Base-by-base conservation (phyloP, 805 yeast genomes). In the Candida parachauliodes region DNA sequence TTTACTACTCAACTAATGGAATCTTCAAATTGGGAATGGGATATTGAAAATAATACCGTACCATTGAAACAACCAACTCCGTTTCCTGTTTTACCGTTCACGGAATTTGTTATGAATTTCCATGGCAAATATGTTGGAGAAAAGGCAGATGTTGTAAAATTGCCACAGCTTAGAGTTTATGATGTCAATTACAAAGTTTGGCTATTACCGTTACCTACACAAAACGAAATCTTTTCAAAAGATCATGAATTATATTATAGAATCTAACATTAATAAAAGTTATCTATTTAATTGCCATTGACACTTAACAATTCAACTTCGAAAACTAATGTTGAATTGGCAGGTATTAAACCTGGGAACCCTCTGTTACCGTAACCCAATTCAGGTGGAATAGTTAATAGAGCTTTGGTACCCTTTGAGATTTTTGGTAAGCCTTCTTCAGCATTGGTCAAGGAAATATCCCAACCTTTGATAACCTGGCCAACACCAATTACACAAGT, bases 261-360 rank as follows among this genome's bases (percentile, higher is more conserved):
- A 32, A 3, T 14, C 16, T 5, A n/a, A 26, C 9, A 26, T 11
- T 26, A 7, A 21, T 7, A 21, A 21, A 21, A 10, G 24, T 10
- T 21, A 20, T 30, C 3, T 21, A 16, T 33, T 20, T 33, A 33
- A 9, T 19, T 34, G 15, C 31, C 30, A 20, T 36, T 76, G 46
- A 78, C 74, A 42, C 70, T 71, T 41, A 77, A 54, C 57, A 85
- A 75, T 65, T 85, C 91, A 46, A 85, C 93, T 51, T 85, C 93
- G 51, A 85, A 85, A 54, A 87, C 70, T 68, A 91, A 77, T 51
- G 96, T 89, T 48, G 97, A 94, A 65, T 87, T 88, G 52, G 96
- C 96, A 49, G 98, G 98, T 59, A 91, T 91, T 59, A 88, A 72
- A 51, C 96, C 96, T 51, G 97, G 97, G 81, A 84, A 88, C 34